Evolutionary conservation across 352 stramenopile species (phyloP).

Genomic region (Pythium rhizo-oryzae): DNA sequence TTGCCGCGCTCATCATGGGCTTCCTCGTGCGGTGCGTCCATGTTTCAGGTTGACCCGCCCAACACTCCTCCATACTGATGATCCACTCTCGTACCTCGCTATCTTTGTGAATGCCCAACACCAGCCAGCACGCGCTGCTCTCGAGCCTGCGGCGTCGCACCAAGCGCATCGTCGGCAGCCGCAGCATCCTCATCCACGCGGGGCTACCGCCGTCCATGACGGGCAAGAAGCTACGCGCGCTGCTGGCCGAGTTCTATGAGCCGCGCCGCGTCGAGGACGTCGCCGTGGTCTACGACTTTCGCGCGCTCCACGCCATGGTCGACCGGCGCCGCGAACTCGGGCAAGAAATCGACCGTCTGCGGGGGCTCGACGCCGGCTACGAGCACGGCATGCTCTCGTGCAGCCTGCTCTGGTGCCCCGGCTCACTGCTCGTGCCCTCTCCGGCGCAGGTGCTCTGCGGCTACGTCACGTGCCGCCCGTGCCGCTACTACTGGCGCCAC

Average conservation of each 20-base stretch:
- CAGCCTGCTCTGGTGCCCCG: constrained; percentile 69
- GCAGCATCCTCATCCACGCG: constrained; percentile 72
- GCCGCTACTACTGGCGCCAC: constrained; percentile 53
- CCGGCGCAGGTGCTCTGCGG: constrained; percentile 43
- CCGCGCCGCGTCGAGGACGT: constrained; percentile 56
- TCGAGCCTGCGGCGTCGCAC: constrained; percentile 53
- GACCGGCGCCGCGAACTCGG: constrained; percentile 46
- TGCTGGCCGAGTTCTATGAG: constrained; percentile 45
- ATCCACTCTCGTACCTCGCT: neutral
- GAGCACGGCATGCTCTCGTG: constrained; percentile 61
- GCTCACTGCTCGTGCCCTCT: constrained; percentile 53
- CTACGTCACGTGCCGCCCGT: constrained; percentile 60
- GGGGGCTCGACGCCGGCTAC: constrained; percentile 54
- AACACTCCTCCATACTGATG: neutral
- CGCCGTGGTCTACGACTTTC: constrained; percentile 65
- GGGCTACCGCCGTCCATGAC: constrained; percentile 59
- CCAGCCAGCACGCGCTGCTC: constrained; percentile 49
- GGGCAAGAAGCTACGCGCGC: constrained; percentile 41
- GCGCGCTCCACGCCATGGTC: constrained; percentile 59
- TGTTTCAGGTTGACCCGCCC: neutral
- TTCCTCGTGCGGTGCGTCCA: constrained; percentile 41
- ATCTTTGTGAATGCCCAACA: neutral
- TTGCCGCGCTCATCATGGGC: constrained; percentile 49
- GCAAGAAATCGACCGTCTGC: constrained; percentile 57
- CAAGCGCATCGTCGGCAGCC: constrained; percentile 67